Evolutionary conservation across 768 basidiomycete genomes (phyloP).

Genomic region (Cubamyces lactineus): DNA sequence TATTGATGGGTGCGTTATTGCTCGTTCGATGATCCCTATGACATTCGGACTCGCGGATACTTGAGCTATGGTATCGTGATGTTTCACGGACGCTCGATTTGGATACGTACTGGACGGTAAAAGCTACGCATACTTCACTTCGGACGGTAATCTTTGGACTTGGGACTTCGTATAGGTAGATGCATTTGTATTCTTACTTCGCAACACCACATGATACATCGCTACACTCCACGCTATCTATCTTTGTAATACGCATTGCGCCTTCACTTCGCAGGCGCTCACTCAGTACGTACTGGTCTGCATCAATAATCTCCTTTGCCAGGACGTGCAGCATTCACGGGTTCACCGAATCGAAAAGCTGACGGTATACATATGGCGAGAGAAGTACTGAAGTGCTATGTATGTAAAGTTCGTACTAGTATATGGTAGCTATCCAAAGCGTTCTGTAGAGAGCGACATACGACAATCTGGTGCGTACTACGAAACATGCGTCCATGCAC

Average conservation of each 20-base stretch:
- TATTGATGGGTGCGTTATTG: background rate
- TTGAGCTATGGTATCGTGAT: background rate
- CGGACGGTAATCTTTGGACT: conserved; percentile 7
- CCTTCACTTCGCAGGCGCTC: too few species aligned
- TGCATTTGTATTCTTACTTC: conserved; percentile 2
- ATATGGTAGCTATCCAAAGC: background rate
- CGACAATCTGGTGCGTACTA: background rate
- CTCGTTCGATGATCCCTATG: background rate
- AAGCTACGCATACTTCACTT: background rate
- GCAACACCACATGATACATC: background rate
- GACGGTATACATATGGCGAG: too few species aligned
- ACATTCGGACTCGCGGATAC: background rate
- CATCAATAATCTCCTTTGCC: too few species aligned
- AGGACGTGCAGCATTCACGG: too few species aligned
- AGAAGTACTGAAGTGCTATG: too few species aligned
- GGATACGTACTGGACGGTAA: background rate
- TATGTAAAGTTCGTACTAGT: background rate
- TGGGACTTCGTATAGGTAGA: background rate
- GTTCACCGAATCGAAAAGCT: too few species aligned
- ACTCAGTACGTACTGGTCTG: too few species aligned
- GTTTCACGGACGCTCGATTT: background rate
- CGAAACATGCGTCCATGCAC: conserved; percentile 1
- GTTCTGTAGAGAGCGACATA: background rate
- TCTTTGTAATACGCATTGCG: too few species aligned
- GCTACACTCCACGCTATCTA: background rate